Evolutionary conservation across 2,329 filamentous ascomycete genomes (phyloP).

Genomic region (Trichoderma asperellum): DNA sequence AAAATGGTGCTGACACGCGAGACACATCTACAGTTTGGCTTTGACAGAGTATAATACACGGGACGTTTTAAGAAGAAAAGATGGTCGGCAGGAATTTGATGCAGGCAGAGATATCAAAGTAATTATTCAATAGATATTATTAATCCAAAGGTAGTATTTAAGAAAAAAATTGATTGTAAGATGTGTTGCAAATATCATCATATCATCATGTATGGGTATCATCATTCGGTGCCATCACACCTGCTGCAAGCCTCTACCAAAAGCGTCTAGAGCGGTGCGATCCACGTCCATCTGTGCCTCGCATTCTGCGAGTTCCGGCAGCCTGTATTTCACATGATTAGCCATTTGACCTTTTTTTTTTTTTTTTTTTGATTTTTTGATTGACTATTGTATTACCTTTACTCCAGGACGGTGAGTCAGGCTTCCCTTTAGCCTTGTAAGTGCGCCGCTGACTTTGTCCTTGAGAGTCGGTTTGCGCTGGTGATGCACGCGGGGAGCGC

Average conservation of each 20-base stretch:
- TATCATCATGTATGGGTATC: neutral
- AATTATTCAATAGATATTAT: slow-evolving; percentile 25
- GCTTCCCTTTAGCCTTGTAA: slow-evolving; percentile 73
- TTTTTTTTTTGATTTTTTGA: neutral
- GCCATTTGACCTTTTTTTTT: neutral
- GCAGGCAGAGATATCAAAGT: slow-evolving; percentile 18
- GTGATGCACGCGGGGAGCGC: slow-evolving; percentile 59
- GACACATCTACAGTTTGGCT: slow-evolving; percentile 25
- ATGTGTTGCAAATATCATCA: neutral
- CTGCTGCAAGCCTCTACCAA: neutral
- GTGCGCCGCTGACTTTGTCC: slow-evolving; percentile 77
- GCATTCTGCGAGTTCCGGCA: slow-evolving; percentile 73
- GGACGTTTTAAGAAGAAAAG: slow-evolving; percentile 9
- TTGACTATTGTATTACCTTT: slow-evolving; percentile 56
- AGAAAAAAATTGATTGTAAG: neutral
- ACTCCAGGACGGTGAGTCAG: slow-evolving; percentile 70
- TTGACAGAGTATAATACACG: slow-evolving; percentile 28
- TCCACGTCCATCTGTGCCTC: slow-evolving; percentile 72
- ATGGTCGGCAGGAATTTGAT: slow-evolving; percentile 19
- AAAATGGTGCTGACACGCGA: slow-evolving; percentile 26
- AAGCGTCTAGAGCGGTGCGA: slow-evolving; percentile 44
- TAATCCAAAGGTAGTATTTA: neutral
- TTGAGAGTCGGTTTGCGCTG: slow-evolving; percentile 69
- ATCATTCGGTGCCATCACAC: neutral
- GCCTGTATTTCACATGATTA: slow-evolving; percentile 51